These are phyloP conservation scores for Coemansia nantahalensis DNA, from an alignment of 192 early-diverging fungal genomes.

Conservation along the genomic window DNA sequence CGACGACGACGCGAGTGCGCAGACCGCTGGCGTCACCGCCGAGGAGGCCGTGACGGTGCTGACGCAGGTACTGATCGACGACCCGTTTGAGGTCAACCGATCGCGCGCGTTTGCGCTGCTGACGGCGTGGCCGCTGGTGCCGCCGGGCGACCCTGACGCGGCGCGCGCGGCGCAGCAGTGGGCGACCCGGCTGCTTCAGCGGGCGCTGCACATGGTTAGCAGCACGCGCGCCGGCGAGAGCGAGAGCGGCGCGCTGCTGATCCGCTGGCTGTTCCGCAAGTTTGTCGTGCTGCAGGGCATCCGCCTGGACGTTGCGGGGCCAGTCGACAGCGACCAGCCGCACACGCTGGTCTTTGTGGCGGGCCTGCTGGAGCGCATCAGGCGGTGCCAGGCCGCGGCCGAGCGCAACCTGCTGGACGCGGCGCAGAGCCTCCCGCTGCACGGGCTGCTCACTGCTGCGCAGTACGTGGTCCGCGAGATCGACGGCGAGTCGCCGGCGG, in stretches of 20 bases:
- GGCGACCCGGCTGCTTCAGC: slow-evolving; percentile 56
- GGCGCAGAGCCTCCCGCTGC: slow-evolving; percentile 54
- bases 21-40: slow-evolving; percentile 14
- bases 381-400: slow-evolving; percentile 25
- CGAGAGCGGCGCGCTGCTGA: slow-evolving; percentile 77
- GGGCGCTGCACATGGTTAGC: slow-evolving; percentile 60
- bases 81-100: slow-evolving; percentile 76
- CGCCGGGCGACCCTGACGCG: slow-evolving; percentile 54
- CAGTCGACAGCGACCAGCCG: neutral
- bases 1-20: neutral
- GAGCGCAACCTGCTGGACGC: slow-evolving; percentile 52
- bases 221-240: slow-evolving; percentile 76
- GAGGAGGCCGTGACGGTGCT: slow-evolving; percentile 52
- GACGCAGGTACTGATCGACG: slow-evolving; percentile 58
- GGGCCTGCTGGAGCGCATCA: slow-evolving; percentile 24
- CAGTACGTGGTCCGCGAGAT: slow-evolving; percentile 64
- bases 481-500: slow-evolving; percentile 48
- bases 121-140: slow-evolving; percentile 61
- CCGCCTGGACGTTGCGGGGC: slow-evolving; percentile 7
- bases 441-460: slow-evolving; percentile 57
- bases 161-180: slow-evolving; percentile 42
- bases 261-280: slow-evolving; percentile 75
- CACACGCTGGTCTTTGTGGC: slow-evolving; percentile 19
- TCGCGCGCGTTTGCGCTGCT: slow-evolving; percentile 70
- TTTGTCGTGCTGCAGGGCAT: slow-evolving; percentile 59